Base-by-base conservation (phyloP, 2,329 filamentous ascomycete genomes). In the Hypoxylon sp. region DNA sequence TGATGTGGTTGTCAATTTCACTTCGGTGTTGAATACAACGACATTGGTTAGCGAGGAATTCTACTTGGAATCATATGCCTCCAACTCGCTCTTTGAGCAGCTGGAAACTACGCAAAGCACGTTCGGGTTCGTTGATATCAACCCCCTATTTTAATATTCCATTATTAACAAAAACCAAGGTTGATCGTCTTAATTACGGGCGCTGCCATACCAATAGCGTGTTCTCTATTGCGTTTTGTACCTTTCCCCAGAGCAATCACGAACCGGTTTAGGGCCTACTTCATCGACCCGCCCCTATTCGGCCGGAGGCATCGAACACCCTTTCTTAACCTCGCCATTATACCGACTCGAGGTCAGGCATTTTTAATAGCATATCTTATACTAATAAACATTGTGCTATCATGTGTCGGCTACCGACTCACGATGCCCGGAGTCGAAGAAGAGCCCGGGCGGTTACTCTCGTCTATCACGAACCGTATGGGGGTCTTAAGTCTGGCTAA, bases 221-320 rank as follows among this genome's bases (percentile, higher is more conserved):
- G 70, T 0, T 73, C 72, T 1, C 55, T 73, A 0, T 35, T 70
- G n/a, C 67, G 71, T 9, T 71, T 69, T 52, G n/a, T 74, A 1
- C 66, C 71, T 0, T 57, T 63, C 5, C 56, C 57, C 7, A 38
- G 31, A 2, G 8, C 5, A 1, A 12, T 69, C 3, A 48, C 46
- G 1, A 61, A 49, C 8, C 65, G 57, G 46, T 35, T 69, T 50
- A 66, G 70, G 19, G 66, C 69, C 2, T 54, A 68, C 21, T 26
- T 70, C 19, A 60, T 68, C 21, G 60, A 69, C 13, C 71, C 72
- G 0, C 64, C 69, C 0, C 27, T 64, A 4, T 67, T 62, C n/a
- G 69, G 71, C 2, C 58, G 36, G 4, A 56, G 51, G 3, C 71
- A 74, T 37, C 67, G 70, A 3, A 53, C 66, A n/a, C 68, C 72